A percentile compares a stretch with the other conserved stretches of the same genome.
Evolutionary conservation across 768 basidiomycete genomes (phyloP).

Genomic region (Suillus clintonianus): DNA sequence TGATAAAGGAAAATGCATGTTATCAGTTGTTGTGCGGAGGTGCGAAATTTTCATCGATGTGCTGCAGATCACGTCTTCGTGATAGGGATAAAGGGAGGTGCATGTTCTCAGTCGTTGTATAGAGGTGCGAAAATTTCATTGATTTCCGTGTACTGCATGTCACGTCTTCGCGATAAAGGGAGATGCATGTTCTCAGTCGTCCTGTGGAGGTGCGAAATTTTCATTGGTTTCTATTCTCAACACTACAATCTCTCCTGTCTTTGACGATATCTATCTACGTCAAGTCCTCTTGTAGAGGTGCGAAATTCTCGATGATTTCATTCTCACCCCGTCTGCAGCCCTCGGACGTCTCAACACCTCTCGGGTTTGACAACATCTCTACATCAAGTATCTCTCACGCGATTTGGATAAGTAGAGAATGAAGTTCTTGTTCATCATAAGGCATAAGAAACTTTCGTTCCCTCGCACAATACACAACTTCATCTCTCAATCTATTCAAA

Average conservation of each 20-base stretch:
- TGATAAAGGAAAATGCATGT: not conserved
- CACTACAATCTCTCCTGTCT: not conserved
- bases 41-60: no score
- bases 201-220: not conserved
- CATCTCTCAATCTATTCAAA: not conserved
- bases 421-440: not conserved
- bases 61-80: no score
- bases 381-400: slow-evolving; percentile 11
- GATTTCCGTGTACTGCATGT: not conserved
- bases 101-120: not conserved
- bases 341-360: not conserved
- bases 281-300: not conserved
- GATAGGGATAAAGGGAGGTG: no score
- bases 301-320: not conserved
- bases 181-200: no score
- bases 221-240: not conserved
- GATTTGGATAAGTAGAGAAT: slow-evolving; percentile 5
- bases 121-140: not conserved
- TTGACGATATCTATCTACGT: not conserved
- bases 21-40: not conserved
- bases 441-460: not conserved
- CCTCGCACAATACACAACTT: not conserved
- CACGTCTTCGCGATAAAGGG: not conserved
- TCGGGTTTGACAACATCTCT: not conserved
- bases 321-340: not conserved